These are phyloP conservation scores for Aspergillus fructus DNA, from an alignment of 2,329 filamentous ascomycete genomes.

Conservation along the genomic window DNA sequence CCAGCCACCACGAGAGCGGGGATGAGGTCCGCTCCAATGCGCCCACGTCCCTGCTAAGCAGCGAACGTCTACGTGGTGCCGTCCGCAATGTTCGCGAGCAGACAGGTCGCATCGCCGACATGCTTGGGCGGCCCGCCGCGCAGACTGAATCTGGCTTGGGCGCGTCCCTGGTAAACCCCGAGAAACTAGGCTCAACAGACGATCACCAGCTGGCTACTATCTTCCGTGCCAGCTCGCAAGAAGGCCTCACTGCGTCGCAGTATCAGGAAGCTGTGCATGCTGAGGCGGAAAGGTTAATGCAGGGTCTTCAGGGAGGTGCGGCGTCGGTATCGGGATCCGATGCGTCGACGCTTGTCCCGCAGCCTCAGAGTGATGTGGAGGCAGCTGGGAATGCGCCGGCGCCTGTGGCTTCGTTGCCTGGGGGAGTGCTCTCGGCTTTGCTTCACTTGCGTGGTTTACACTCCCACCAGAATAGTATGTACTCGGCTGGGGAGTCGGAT, in stretches of 20 bases:
- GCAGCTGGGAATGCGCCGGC: neutral
- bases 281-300: constrained; percentile 7
- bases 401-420: neutral
- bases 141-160: constrained; percentile 2
- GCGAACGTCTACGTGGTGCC: constrained; percentile 1
- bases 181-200: constrained; percentile 9
- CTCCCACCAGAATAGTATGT: constrained; percentile 5
- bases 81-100: constrained; percentile 5
- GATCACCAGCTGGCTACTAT: constrained; percentile 11
- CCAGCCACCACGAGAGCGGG: no score
- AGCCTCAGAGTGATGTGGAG: neutral
- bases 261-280: constrained; percentile 4
- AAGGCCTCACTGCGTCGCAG: neutral
- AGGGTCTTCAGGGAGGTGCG: neutral
- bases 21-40: neutral
- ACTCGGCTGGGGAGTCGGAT: constrained; percentile 24
- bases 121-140: neutral
- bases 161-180: constrained; percentile 1
- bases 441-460: constrained; percentile 6
- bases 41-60: neutral
- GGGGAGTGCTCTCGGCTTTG: constrained; percentile 7
- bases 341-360: neutral
- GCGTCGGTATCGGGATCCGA: neutral
- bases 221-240: neutral
- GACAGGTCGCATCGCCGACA: constrained; percentile 1